A percentile compares a stretch with the other conserved stretches of the same genome.
These are phyloP conservation scores for Calocybe indica DNA, from an alignment of 768 basidiomycete species.

Conservation along the genomic window DNA sequence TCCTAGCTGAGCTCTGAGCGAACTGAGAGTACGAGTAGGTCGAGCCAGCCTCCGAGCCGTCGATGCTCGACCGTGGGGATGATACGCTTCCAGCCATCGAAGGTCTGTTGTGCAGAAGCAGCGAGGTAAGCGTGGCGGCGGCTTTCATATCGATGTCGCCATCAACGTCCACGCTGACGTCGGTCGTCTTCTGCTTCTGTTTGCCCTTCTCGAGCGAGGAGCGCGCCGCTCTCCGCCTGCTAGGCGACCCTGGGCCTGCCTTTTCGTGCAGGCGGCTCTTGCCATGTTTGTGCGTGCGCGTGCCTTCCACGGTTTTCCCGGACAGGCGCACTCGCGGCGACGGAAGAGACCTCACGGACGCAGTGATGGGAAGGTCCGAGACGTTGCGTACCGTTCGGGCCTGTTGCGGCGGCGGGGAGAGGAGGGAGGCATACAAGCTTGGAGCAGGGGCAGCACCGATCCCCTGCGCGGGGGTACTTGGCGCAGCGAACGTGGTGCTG, in stretches of 20 bases:
- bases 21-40: slow-evolving; percentile 58
- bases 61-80: slow-evolving; percentile 69
- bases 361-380: slow-evolving; percentile 58
- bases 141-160: slow-evolving; percentile 77
- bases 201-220: slow-evolving; percentile 43
- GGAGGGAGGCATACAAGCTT: slow-evolving; percentile 68
- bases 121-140: slow-evolving; percentile 71
- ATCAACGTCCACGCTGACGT: slow-evolving; percentile 34
- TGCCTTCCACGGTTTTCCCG: slow-evolving; percentile 40
- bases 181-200: slow-evolving; percentile 23
- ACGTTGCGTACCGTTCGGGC: slow-evolving; percentile 78
- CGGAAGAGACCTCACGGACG: slow-evolving; percentile 39
- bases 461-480: no score
- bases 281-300: slow-evolving; percentile 31
- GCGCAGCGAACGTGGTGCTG: slow-evolving; percentile 15
- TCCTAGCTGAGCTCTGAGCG: slow-evolving; percentile 61
- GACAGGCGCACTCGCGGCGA: slow-evolving; percentile 38
- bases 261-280: slow-evolving; percentile 28
- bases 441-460: slow-evolving; percentile 34
- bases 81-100: slow-evolving; percentile 54
- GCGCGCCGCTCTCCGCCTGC: slow-evolving; percentile 37
- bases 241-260: slow-evolving; percentile 29
- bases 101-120: slow-evolving; percentile 60
- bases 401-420: slow-evolving; percentile 68
- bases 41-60: slow-evolving; percentile 63